These are phyloP conservation scores for Populus tremula DNA, from an alignment of 345 rosid species.

Conservation along the genomic window DNA sequence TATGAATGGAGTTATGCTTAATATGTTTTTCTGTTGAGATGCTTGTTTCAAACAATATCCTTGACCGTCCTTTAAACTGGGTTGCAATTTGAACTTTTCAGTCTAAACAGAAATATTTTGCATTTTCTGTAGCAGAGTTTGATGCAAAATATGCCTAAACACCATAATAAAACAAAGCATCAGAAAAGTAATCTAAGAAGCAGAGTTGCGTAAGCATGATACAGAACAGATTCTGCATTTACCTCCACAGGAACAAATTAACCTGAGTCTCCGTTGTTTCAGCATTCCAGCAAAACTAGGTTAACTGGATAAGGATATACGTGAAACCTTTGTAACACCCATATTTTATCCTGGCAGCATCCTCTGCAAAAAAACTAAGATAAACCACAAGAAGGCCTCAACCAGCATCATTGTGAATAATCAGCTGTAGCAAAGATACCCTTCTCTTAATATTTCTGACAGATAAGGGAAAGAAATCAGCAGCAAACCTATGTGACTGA, in stretches of 20 bases:
- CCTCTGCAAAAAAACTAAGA: background rate
- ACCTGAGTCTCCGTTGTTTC: background rate
- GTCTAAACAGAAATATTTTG: background rate
- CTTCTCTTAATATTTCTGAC: background rate
- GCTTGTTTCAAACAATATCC: background rate
- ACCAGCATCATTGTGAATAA: background rate
- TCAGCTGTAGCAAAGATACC: background rate
- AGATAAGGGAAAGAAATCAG: background rate
- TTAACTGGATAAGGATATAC: background rate
- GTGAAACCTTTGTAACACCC: background rate
- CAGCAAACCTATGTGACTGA: background rate
- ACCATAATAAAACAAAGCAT: background rate
- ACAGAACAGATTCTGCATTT: background rate
- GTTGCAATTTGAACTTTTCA: background rate
- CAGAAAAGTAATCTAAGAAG: background rate
- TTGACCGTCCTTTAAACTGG: background rate
- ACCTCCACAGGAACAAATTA: background rate
- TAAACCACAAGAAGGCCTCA: background rate
- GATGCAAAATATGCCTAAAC: too few relatives aligned
- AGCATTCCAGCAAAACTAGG: background rate
- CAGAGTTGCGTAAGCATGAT: background rate
- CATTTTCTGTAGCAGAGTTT: too few relatives aligned
- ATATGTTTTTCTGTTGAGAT: too few relatives aligned
- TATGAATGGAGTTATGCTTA: background rate
- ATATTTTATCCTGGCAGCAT: background rate